Evolutionary conservation across 1,284 basidiomycete genomes (phyloP), one percentile per base, ranked within the genome.

Genomic region (Naganishia albida): DNA sequence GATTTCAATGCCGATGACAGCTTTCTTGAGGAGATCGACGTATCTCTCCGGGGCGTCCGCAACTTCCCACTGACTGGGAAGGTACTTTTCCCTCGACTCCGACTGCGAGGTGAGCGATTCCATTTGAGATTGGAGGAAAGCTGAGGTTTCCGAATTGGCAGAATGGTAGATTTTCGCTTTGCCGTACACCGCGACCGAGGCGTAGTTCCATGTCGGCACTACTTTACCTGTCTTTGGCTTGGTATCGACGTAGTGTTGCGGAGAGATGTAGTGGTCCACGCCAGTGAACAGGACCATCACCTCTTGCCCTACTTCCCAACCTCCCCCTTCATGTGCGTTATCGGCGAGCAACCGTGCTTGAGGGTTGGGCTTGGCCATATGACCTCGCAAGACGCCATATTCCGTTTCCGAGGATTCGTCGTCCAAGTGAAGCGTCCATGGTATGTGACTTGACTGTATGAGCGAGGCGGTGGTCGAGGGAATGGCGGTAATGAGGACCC

Each of bases 371-470:
- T 76, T 68, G 0, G 78, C 78, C 56, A 79, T 77, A 67, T 80
- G 78, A 0, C 65, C 78, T n/a, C 75, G 65, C 0, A 80, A 68
- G 0, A 66, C 38, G 20, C 73, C 62, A 20, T 52, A 38, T 13
- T 59, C 53, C 23, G 44, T 2, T 53, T 65, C 39, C 50, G 23
- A 57, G 23, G 28, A 48, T 13, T 71, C 62, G 20, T 71, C 69
- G 2, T 68, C 49, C 0, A 70, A 26, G 46, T 81, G 78, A 42
- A 83, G 72, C 16, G 82, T 68, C 67, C 75, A 83, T 1, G 82
- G 82, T 62, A 82, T 76, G 67, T 83, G 81, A 10, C 76, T 75
- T 25, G 77, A 75, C 65, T 82, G 81, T 26, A 83, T 63, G 13
- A 40, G 25, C n/a, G 54, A 26, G 28, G 28, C 23, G 10, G 55